Evolutionary conservation across 2,329 filamentous ascomycete genomes (phyloP).

Genomic region (Trichoderma simmonsii): DNA sequence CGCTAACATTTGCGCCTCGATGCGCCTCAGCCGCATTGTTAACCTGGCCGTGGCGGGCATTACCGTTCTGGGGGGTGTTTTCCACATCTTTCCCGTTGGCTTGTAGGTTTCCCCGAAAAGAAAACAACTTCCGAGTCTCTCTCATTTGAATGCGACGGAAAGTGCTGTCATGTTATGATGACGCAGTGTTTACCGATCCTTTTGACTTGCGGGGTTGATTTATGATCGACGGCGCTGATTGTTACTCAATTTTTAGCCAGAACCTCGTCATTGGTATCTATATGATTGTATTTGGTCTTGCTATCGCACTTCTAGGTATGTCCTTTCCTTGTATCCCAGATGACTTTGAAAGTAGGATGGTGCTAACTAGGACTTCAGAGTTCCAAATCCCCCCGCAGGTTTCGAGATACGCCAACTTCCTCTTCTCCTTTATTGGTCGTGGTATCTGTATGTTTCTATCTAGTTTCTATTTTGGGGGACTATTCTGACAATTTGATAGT

Average conservation of each 20-base stretch:
- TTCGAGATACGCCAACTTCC: slow-evolving; percentile 90
- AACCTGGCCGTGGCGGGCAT: slow-evolving; percentile 86
- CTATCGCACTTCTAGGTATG: slow-evolving; percentile 63
- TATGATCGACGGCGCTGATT: not conserved
- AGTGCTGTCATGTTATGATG: not conserved
- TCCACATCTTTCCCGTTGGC: slow-evolving; percentile 61
- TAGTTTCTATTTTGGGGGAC: not conserved
- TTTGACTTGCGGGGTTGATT: not conserved
- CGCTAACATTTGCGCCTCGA: slow-evolving; percentile 11
- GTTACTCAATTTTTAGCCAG: slow-evolving; percentile 15
- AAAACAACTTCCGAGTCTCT: not conserved
- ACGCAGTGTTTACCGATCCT: not conserved
- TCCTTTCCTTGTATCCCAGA: not conserved
- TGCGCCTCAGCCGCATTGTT: slow-evolving; percentile 72
- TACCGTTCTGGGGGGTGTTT: slow-evolving; percentile 81
- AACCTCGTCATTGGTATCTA: slow-evolving; percentile 78
- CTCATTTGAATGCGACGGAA: not conserved
- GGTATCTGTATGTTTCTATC: slow-evolving; percentile 74
- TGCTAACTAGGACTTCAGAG: slow-evolving; percentile 47
- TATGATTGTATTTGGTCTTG: slow-evolving; percentile 85
- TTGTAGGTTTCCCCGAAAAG: slow-evolving; percentile 50
- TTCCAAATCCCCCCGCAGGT: slow-evolving; percentile 94
- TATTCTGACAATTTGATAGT: slow-evolving; percentile 50
- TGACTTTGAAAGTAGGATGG: too few species aligned
- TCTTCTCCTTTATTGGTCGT: slow-evolving; percentile 95